phyloP scores from a whole-genome alignment of 495 filamentous ascomycete species.

The Articulospora tetracladia region DNA sequence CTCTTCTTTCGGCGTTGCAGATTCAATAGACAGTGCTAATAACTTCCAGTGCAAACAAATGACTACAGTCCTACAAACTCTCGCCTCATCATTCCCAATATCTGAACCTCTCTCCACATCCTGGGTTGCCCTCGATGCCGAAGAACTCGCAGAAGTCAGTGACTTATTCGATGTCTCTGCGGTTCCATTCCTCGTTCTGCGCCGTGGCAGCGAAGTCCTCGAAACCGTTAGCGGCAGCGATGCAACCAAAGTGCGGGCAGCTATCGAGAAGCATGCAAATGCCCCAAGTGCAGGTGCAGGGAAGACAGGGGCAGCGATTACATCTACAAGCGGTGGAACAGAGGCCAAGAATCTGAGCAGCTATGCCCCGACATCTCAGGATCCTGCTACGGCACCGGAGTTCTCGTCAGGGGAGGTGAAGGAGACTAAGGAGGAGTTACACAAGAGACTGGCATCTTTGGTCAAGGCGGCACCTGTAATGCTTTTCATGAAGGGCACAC shows the following conservation, averaged over 20 bases:
- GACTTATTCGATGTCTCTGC: slow-evolving; percentile 90
- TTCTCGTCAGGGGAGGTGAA: slow-evolving; percentile 38
- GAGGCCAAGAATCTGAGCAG: slow-evolving; percentile 32
- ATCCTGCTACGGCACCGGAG: slow-evolving; percentile 40
- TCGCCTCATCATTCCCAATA: slow-evolving; percentile 76
- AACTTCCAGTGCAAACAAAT: slow-evolving; percentile 73
- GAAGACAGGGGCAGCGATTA: slow-evolving; percentile 22
- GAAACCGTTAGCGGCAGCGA: slow-evolving; percentile 86
- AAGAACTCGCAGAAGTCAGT: slow-evolving; percentile 81
- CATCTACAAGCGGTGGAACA: slow-evolving; percentile 22
- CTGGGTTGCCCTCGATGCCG: slow-evolving; percentile 86
- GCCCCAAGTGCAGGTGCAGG: slow-evolving; percentile 22
- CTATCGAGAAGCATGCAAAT: slow-evolving; percentile 73
- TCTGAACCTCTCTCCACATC: slow-evolving; percentile 60
- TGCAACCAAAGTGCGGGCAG: slow-evolving; percentile 71
- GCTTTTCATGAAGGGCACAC: slow-evolving; percentile 99
- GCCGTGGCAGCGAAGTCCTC: slow-evolving; percentile 64
- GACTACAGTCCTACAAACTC: slow-evolving; percentile 76
- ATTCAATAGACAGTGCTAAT: neutral
- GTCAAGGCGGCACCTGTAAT: slow-evolving; percentile 95
- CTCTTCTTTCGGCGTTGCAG: neutral
- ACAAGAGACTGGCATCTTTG: slow-evolving; percentile 68
- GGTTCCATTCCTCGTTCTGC: slow-evolving; percentile 85
- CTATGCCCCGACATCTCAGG: slow-evolving; percentile 42
- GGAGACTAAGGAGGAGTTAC: slow-evolving; percentile 72